These are phyloP conservation scores for Dipteronia sinensis DNA, from an alignment of 345 rosid genomes.

Conservation along the genomic window DNA sequence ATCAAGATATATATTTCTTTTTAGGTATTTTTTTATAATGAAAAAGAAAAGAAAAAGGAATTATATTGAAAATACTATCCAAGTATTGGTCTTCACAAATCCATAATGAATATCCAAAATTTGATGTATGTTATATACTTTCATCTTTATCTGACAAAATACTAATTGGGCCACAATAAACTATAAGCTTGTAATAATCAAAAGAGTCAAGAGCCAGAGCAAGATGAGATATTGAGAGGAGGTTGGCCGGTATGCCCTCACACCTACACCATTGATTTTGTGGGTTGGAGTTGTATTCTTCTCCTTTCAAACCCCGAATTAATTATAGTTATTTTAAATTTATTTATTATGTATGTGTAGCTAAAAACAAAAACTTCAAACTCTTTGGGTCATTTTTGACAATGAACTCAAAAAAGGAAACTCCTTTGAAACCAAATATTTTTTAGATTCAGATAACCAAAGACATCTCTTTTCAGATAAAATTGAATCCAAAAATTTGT, in stretches of 20 bases:
- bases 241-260: too few species aligned
- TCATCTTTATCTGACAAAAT: constrained; percentile 3
- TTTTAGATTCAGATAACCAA: neutral
- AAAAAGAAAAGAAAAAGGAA: neutral
- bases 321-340: too few species aligned
- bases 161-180: constrained; percentile 8
- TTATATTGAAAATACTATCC: neutral
- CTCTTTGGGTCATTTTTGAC: neutral
- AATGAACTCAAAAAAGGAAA: neutral
- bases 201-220: neutral
- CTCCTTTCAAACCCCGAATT: too few species aligned
- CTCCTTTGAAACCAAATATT: too few species aligned
- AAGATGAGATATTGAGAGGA: too few species aligned
- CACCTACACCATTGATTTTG: too few species aligned
- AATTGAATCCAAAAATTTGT: neutral
- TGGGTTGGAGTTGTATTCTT: too few species aligned
- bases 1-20: constrained; percentile 12
- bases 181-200: too few species aligned
- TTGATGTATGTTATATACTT: neutral
- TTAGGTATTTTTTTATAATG: too few species aligned
- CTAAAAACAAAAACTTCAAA: too few species aligned
- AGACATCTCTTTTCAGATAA: neutral
- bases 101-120: neutral
- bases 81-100: neutral
- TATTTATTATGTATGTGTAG: too few species aligned